phyloP scores from a whole-genome alignment of 2,329 filamentous ascomycete species.

The Teratosphaeriaceae sp. region DNA sequence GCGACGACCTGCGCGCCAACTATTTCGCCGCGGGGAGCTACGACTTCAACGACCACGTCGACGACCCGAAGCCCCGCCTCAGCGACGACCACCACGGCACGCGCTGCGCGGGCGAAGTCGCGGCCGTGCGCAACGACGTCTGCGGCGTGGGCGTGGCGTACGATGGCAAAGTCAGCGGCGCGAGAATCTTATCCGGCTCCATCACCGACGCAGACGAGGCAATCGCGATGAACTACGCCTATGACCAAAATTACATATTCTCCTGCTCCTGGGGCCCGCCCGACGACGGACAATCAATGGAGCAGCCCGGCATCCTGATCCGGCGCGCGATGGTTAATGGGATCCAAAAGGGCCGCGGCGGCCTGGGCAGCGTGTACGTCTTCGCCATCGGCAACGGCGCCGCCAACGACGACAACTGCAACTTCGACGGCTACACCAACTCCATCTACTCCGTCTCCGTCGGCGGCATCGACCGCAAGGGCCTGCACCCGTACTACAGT shows the following conservation, averaged over 20 bases:
- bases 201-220: slow-evolving; percentile 94
- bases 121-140: slow-evolving; percentile 83
- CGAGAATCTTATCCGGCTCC: slow-evolving; percentile 84
- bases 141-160: slow-evolving; percentile 97
- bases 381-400: slow-evolving; percentile 97
- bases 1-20: slow-evolving; percentile 83
- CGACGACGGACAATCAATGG: slow-evolving; percentile 91
- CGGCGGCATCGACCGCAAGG: slow-evolving; percentile 81
- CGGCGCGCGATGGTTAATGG: slow-evolving; percentile 86
- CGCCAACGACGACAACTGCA: slow-evolving; percentile 84
- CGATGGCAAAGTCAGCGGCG: slow-evolving; percentile 80
- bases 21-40: slow-evolving; percentile 91
- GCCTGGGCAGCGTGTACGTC: slow-evolving; percentile 86
- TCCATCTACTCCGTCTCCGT: slow-evolving; percentile 99
- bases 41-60: slow-evolving; percentile 84
- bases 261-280: slow-evolving; percentile 98
- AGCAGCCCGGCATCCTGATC: slow-evolving; percentile 83
- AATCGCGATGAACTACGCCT: slow-evolving; percentile 84
- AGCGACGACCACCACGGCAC: slow-evolving; percentile 87
- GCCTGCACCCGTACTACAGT: slow-evolving; percentile 90
- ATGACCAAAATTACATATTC: slow-evolving; percentile 89
- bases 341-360: slow-evolving; percentile 76
- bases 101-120: slow-evolving; percentile 88
- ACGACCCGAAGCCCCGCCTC: slow-evolving; percentile 74
- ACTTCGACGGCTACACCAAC: slow-evolving; percentile 99